Conservation (phyloP, 2,329 filamentous ascomycete species). For the Botrytis deweyae region DNA sequence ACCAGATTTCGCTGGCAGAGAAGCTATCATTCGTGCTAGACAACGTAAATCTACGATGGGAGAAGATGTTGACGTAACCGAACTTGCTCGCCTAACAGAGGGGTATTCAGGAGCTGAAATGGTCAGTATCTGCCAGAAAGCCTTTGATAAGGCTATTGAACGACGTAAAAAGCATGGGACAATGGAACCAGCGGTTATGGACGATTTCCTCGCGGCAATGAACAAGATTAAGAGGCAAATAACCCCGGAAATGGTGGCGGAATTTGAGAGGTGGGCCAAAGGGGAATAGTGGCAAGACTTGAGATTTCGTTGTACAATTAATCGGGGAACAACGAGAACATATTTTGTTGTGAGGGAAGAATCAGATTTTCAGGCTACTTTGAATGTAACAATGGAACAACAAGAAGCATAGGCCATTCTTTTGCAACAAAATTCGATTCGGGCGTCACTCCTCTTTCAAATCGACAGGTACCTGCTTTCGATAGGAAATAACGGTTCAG, state of each 20-base stretch:
- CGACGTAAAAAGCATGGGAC: conserved; percentile 46
- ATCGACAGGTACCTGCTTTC: not conserved
- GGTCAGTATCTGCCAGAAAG: conserved; percentile 55
- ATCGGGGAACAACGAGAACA: not conserved
- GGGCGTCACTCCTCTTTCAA: not conserved
- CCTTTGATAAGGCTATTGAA: conserved; percentile 51
- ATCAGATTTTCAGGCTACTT: not conserved
- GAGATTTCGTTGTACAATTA: not conserved
- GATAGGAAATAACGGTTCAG: not conserved
- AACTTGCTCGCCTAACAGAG: conserved; percentile 63
- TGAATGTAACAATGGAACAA: not conserved
- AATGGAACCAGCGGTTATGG: conserved; percentile 46
- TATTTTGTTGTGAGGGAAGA: too few species aligned
- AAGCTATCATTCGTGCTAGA: conserved; percentile 72
- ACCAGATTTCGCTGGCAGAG: conserved; percentile 69
- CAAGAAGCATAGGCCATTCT: not conserved
- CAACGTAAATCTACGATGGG: conserved; percentile 59
- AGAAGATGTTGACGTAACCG: conserved; percentile 62
- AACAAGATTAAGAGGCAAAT: conserved; percentile 55
- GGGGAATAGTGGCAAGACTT: not conserved
- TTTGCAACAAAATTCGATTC: not conserved
- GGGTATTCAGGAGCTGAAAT: conserved; percentile 88
- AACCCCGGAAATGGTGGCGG: conserved; percentile 56
- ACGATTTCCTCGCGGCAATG: conserved; percentile 48
- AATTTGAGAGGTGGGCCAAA: conserved; percentile 48